Conservation (phyloP, 116 monocot species). For the Iris pallida region DNA sequence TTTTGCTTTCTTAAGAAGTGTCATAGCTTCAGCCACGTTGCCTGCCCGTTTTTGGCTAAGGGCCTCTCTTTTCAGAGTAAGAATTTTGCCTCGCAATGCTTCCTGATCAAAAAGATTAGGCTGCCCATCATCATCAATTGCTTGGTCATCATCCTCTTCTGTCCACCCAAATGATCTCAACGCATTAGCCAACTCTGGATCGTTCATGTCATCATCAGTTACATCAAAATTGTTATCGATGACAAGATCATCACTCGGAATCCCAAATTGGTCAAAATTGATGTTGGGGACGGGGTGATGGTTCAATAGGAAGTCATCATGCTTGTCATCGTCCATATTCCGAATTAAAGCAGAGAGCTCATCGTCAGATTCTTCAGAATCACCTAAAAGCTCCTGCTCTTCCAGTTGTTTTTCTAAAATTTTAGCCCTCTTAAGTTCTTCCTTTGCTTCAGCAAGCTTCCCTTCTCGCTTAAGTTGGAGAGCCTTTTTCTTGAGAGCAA, state of each 20-base stretch:
- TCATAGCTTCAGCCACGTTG: slow-evolving; percentile 64
- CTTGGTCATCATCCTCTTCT: slow-evolving; percentile 46
- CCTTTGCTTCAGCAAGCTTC: slow-evolving; percentile 91
- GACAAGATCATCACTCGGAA: slow-evolving; percentile 38
- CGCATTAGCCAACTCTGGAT: slow-evolving; percentile 72
- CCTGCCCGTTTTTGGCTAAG: slow-evolving; percentile 65
- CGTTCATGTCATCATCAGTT: slow-evolving; percentile 91
- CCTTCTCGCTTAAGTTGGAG: slow-evolving; percentile 83
- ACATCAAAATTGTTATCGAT: slow-evolving; percentile 61
- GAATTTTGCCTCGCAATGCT: slow-evolving; percentile 34
- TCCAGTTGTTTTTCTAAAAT: slow-evolving; percentile 84
- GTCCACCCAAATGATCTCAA: slow-evolving; percentile 93
- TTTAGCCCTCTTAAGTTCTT: slow-evolving; percentile 94
- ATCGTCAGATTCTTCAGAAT: slow-evolving; percentile 82
- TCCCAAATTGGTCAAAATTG: slow-evolving; percentile 45
- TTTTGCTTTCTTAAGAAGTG: slow-evolving; percentile 80
- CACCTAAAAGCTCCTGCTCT: slow-evolving; percentile 79
- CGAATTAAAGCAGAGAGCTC: slow-evolving; percentile 65
- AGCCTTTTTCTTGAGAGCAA: slow-evolving; percentile 79
- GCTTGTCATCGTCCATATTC: slow-evolving; percentile 59
- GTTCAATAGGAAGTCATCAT: slow-evolving; percentile 35
- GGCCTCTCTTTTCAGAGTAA: slow-evolving; percentile 73
- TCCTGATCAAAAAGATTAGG: slow-evolving; percentile 28
- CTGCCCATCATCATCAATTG: slow-evolving; percentile 1
- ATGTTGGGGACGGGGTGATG: slow-evolving; percentile 15